phyloP scores from a whole-genome alignment of 306 rosid species.

The Lathyrus oleraceus region DNA sequence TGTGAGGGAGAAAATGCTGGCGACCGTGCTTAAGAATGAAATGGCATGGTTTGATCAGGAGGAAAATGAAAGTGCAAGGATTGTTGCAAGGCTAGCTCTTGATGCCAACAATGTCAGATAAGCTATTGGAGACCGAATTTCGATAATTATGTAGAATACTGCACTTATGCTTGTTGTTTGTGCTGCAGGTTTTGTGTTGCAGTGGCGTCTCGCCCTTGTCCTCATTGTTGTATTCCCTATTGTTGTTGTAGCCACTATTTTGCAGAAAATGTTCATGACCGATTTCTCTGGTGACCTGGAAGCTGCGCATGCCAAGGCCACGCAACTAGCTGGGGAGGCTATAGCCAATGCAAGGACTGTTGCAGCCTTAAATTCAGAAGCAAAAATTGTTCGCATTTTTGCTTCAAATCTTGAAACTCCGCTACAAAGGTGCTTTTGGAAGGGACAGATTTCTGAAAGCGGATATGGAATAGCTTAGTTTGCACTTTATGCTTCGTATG shows the following conservation, averaged over 20 bases:
- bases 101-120: conserved; percentile 98
- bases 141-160: conserved; percentile 94
- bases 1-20: too few species aligned
- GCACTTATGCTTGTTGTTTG: conserved; percentile 98
- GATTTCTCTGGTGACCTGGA: conserved; percentile 98
- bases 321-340: conserved; percentile 95
- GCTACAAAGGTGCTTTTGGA: conserved; percentile 88
- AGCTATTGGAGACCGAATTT: conserved; percentile 97
- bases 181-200: conserved; percentile 95
- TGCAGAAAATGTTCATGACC: conserved; percentile 98
- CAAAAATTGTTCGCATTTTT: conserved; percentile 78
- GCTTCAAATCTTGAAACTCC: conserved; percentile 78
- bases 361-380: conserved; percentile 94
- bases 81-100: conserved; percentile 89
- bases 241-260: conserved; percentile 96
- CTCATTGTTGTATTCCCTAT: conserved; percentile 96
- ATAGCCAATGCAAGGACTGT: conserved; percentile 95
- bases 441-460: conserved; percentile 97
- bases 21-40: too few species aligned
- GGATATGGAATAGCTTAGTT: conserved; percentile 95
- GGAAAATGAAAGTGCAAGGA: too few species aligned
- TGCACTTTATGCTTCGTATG: conserved; percentile 92
- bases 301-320: conserved; percentile 90
- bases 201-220: conserved; percentile 98
- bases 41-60: too few species aligned